Evolutionary conservation across 192 early-diverging fungal species (phyloP).

Genomic region (Coemansia sp.): DNA sequence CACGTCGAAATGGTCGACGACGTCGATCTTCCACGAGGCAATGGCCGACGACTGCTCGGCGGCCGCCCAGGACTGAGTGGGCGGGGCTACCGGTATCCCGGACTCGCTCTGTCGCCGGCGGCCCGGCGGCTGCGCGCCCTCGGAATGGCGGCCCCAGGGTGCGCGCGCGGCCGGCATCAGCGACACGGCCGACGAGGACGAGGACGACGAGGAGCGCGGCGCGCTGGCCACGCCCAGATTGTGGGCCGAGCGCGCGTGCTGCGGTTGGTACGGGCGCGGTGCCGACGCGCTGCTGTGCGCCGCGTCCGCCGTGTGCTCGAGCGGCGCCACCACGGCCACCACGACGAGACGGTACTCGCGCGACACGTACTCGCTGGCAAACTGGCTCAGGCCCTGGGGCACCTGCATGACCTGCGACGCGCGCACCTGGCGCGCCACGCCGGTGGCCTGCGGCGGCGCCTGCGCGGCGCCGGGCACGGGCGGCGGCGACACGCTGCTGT

Average conservation of each 20-base stretch:
- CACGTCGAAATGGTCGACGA: conserved; percentile 45
- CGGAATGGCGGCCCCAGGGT: not conserved
- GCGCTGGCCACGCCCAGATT: not conserved
- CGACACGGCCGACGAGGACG: not conserved
- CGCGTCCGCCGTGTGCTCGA: conserved; percentile 17
- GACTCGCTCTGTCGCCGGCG: conserved; percentile 10
- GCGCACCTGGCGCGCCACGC: conserved; percentile 33
- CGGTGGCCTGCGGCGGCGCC: not conserved
- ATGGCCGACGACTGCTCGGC: conserved; percentile 46
- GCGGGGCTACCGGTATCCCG: not conserved
- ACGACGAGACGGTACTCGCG: conserved; percentile 49
- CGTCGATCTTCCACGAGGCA: conserved; percentile 36
- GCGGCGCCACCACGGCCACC: conserved; percentile 39
- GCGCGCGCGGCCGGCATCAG: not conserved
- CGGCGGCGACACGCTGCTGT: not conserved
- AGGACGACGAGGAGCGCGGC: not conserved
- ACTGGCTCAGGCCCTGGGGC: conserved; percentile 43
- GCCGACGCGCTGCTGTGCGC: conserved; percentile 12
- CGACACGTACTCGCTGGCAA: conserved; percentile 42
- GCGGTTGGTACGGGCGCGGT: not conserved
- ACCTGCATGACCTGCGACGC: conserved; percentile 36
- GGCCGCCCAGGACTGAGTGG: conserved; percentile 3
- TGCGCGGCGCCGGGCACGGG: not conserved
- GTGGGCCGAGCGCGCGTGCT: not conserved
- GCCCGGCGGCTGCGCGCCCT: not conserved